Percentiles rank a stretch among this genome's conserved stretches.
Evolutionary conservation across 2,329 filamentous ascomycete species (phyloP).

Genomic region (Paramyrothecium roridum): DNA sequence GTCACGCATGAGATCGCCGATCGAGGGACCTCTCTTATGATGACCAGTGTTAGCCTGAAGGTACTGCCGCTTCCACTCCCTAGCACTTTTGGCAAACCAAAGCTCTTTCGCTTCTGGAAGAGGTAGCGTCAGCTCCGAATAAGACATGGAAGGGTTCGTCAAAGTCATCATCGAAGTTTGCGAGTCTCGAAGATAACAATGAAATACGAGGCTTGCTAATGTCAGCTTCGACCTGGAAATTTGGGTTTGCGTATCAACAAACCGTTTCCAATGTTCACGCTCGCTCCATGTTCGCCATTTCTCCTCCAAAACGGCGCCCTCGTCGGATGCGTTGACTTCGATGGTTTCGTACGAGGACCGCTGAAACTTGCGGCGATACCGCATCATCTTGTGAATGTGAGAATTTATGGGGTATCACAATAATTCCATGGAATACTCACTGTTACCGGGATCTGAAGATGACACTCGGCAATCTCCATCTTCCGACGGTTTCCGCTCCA

Average conservation of each 20-base stretch:
- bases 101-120: conserved; percentile 59
- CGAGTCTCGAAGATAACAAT: conserved; percentile 62
- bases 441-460: conserved; percentile 40
- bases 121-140: conserved; percentile 64
- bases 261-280: conserved; percentile 65
- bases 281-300: conserved; percentile 67
- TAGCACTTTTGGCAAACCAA: conserved; percentile 63
- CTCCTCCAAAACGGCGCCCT: conserved; percentile 52
- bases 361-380: conserved; percentile 56
- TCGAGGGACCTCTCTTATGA: conserved; percentile 42
- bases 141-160: conserved; percentile 63
- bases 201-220: conserved; percentile 53
- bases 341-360: conserved; percentile 51
- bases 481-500: conserved; percentile 54
- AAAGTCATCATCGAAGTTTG: conserved; percentile 66
- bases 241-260: conserved; percentile 3
- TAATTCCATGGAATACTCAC: conserved; percentile 23
- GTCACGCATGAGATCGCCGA: conserved; percentile 56
- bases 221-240: conserved; percentile 6
- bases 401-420: background rate
- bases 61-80: conserved; percentile 62
- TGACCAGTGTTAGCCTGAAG: conserved; percentile 36
- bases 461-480: conserved; percentile 55
- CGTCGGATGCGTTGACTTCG: conserved; percentile 48
- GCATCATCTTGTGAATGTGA: conserved; percentile 40